Base-by-base conservation (phyloP, 495 filamentous ascomycete genomes). In the Aspergillus baeticus region DNA sequence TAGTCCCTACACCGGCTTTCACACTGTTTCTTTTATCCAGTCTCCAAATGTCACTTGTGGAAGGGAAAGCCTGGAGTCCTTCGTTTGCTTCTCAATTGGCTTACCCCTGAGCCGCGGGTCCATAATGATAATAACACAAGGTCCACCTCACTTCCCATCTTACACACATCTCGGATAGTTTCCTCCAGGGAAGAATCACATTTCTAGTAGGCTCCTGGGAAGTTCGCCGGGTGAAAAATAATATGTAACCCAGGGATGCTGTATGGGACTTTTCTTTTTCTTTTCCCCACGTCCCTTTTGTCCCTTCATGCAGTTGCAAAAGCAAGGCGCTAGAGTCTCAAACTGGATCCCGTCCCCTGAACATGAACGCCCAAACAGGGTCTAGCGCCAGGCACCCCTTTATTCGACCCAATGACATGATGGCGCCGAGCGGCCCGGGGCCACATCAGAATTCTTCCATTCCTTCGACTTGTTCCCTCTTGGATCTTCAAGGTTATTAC, bases 311-410 rank as follows among this genome's bases (percentile, higher is more conserved):
- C 18, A 13, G 26, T 29, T 1, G 10, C 18, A 23, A 39, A 55
- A 46, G 57, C 51, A 54, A 54, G 57, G 51, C 18, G 36, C 31
- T 21, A 49, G 42, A 17, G 18, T 34, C 35, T 38, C 29, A 36
- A 26, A 35, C 43, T 51, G 33, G 20, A 21, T 35, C 47, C 39
- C 33, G 11, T 37, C 47, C 36, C 49, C 48, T 34, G 38, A 47
- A 37, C n/a, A 15, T 37, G 39, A 23, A 33, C 20, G 17, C 23
- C 46, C 34, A 52, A 54, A 49, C 44, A 63, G 52, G 54, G 59
- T 57, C 50, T 66, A 66, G 67, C 51, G 69, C 64, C 69, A 73
- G 70, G 67, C 64, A 69, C 68, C 68, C 18, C 23, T 18, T 33
- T 31, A 3, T 11, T 20, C 1, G 34, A 26, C 21, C 70, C 70